Base-by-base conservation (phyloP, 768 basidiomycete species). In the Tricholoma saponaceum region DNA sequence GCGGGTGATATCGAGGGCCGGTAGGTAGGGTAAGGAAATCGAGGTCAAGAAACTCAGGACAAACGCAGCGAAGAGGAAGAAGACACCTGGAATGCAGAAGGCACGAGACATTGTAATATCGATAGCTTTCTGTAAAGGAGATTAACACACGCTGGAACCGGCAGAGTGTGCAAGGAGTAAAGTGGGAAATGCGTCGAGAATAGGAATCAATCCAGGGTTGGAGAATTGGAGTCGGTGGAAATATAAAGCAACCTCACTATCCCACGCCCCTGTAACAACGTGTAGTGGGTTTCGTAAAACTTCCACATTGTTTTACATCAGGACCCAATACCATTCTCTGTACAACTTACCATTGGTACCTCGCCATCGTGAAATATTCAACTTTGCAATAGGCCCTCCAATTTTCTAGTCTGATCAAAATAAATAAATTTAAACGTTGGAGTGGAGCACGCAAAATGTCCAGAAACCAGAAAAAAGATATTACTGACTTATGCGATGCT, bases 1-100 rank as follows among this genome's bases (percentile, higher is more conserved):
- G n/a, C 88, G 84, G 13, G 79, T 77, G 64, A 92, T 76, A 70
- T 90, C 89, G 62, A 90, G 73, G 0, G 79, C 82, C 18, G 84
- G 76, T 20, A 92, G 75, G 71, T 74, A 84, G 0, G 90, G 90
- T 3, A 90, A 73, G 14, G 89, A 91, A 51, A 92, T 77, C 12
- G 89, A 84, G 30, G 84, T 81, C 60, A 91, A 72, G 66, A 90
- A 74, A 62, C 80, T 81, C 60, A 91, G 79, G 1, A 86, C 78
- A 57, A 90, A 80, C 25, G 90, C 89, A 44, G 69, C 72, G 64
- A 82, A 74, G 33, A 77, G 68, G 59, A 79, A 74, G 59, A 84
- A 67, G 54, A 90, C 56, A 30, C 83, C 86, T 3, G 85, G 84
- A 58, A 90, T 74, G 65, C 85, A 86, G 72, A 86, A 67, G 32